Evolutionary conservation across 2,329 filamentous ascomycete genomes (phyloP), one percentile per base, ranked within the genome.

Genomic region (Epichloe amarillans): DNA sequence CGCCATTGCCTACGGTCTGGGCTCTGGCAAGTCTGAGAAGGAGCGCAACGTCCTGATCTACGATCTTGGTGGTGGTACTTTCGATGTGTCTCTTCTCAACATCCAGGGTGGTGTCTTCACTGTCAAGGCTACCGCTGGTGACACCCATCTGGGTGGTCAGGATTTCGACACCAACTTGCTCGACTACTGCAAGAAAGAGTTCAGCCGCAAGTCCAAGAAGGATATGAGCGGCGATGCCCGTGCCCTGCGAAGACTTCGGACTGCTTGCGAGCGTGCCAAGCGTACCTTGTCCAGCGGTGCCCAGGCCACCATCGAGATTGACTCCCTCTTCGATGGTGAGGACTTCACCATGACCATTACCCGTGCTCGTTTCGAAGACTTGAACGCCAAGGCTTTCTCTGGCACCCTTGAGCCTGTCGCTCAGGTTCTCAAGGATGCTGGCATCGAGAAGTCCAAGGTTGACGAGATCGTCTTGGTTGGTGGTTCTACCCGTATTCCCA

Each of bases 101-200:
- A 97, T 98, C 70, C 89, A 97, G 76, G 90, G 91, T 68, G 93
- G 93, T 80, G 93, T 98, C 65, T 98, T 98, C 82, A 95, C 91
- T 58, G 93, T 97, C 71, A 95, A 94, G 83, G 90, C 91, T 56
- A 97, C 93, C 54, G 90, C 91, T 65, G 93, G 93, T 82, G 91
- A 98, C 66, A 96, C 89, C 65, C 90, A 96, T 70, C 76, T 96
- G 70, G 91, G 90, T 80, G 90, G 90, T 65, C 84, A 93, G 69
- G 91, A 96, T 67, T 97, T 97, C 69, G 93, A 97, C 66, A 95
- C 88, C 65, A 91, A 90, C 76, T 81, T 97, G 41, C 81, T 98
- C 46, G 90, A 96, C 39, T 83, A 94, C 78, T 96, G 95, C 81
- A 94, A 93, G 75, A 93, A 93, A 69, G 90, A 96, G 61, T 96